A percentile compares a stretch with the other conserved stretches of the same genome.
Evolutionary conservation across 139 green algal genomes (phyloP).

Genomic region (Chlamydomonas asymmetrica): DNA sequence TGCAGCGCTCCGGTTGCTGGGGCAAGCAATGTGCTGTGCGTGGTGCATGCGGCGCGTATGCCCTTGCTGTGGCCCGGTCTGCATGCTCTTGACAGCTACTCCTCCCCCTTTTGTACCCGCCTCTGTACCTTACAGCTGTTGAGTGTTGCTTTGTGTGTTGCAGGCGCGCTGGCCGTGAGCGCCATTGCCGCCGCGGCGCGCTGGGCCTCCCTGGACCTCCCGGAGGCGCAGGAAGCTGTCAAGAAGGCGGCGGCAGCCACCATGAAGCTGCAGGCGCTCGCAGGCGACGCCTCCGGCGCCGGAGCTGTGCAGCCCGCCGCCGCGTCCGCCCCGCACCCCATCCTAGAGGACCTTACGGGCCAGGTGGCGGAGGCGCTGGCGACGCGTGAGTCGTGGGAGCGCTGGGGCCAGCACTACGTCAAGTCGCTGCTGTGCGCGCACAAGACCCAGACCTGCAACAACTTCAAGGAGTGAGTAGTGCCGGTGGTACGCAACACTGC

Average conservation of each 20-base stretch:
- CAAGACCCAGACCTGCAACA: constrained; percentile 10
- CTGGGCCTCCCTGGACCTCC: background rate
- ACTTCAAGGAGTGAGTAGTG: constrained; percentile 21
- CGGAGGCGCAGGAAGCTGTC: background rate
- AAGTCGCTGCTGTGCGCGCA: background rate
- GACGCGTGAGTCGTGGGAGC: background rate
- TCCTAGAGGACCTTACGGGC: constrained; percentile 1
- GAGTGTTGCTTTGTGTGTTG: too few relatives aligned
- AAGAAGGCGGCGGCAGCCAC: constrained; percentile 1
- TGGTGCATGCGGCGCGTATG: too few relatives aligned
- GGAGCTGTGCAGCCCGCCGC: constrained; percentile 5
- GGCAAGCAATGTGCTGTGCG: too few relatives aligned
- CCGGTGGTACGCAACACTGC: too few relatives aligned
- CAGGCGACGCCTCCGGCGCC: too few relatives aligned
- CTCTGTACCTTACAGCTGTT: too few relatives aligned
- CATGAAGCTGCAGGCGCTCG: constrained; percentile 11
- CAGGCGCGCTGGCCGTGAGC: constrained; percentile 1
- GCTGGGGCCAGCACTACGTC: constrained; percentile 7
- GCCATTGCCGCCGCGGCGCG: background rate
- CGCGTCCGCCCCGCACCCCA: background rate
- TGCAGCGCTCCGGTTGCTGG: too few relatives aligned
- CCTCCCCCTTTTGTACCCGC: background rate
- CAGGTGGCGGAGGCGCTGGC: constrained; percentile 2
- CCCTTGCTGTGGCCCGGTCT: too few relatives aligned
- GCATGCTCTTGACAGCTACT: too few relatives aligned